Percentiles rank a stretch among this genome's conserved stretches.
These are phyloP conservation scores for Herpotrichia juniperi DNA, from an alignment of 2,329 filamentous ascomycete genomes.

Conservation along the genomic window DNA sequence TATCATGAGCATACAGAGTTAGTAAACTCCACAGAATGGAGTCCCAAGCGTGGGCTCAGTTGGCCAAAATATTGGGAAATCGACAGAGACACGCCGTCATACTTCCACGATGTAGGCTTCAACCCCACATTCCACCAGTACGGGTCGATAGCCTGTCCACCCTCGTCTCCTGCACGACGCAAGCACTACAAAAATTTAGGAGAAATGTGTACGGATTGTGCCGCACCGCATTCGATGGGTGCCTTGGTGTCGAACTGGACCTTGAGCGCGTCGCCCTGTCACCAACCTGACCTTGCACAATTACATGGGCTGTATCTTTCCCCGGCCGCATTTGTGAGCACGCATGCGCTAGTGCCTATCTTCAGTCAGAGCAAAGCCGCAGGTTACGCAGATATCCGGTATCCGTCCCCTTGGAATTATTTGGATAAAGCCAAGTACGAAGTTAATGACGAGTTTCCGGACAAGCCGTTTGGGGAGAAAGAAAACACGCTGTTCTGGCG, in stretches of 20 bases:
- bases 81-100: constrained; percentile 28
- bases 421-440: constrained; percentile 61
- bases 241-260: constrained; percentile 72
- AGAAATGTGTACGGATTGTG: constrained; percentile 69
- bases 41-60: constrained; percentile 41
- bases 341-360: constrained; percentile 71
- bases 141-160: constrained; percentile 63
- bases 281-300: constrained; percentile 76
- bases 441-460: constrained; percentile 58
- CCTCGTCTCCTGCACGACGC: constrained; percentile 64
- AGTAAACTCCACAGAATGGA: constrained; percentile 42
- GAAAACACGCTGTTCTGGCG: constrained; percentile 75
- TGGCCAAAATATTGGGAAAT: constrained; percentile 41
- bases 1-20: constrained; percentile 29
- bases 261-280: constrained; percentile 70
- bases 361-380: constrained; percentile 77
- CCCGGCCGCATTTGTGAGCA: constrained; percentile 65
- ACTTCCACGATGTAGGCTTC: constrained; percentile 42
- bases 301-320: constrained; percentile 77
- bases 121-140: constrained; percentile 50
- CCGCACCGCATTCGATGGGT: constrained; percentile 67
- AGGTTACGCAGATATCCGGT: constrained; percentile 77
- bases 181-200: constrained; percentile 68
- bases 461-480: constrained; percentile 66
- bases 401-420: constrained; percentile 70